Evolutionary conservation across 805 yeast genomes (phyloP).

Genomic region (Yarrowia sp.): DNA sequence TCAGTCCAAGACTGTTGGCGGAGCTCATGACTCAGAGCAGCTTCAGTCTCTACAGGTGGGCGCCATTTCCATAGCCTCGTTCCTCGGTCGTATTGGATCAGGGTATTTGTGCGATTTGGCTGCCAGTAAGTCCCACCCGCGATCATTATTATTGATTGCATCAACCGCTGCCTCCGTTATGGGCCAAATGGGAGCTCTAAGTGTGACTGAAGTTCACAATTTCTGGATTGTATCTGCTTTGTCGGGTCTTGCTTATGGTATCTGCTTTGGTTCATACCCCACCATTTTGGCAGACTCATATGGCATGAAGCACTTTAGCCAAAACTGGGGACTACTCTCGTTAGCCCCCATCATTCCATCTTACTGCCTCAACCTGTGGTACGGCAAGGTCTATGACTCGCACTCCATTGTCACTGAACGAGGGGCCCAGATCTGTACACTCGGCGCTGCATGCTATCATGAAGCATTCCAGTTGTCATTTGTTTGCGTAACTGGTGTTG

Average conservation of each 20-base stretch:
- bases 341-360: slow-evolving; percentile 64
- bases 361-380: slow-evolving; percentile 55
- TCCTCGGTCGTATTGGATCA: slow-evolving; percentile 59
- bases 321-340: slow-evolving; percentile 70
- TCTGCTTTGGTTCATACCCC: slow-evolving; percentile 67
- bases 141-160: slow-evolving; percentile 53
- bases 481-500: background rate
- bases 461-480: slow-evolving; percentile 27
- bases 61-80: slow-evolving; percentile 63
- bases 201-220: slow-evolving; percentile 37
- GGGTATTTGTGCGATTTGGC: slow-evolving; percentile 66
- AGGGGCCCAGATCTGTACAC: slow-evolving; percentile 30
- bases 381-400: slow-evolving; percentile 62
- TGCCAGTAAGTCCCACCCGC: slow-evolving; percentile 44
- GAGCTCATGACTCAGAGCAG: slow-evolving; percentile 32
- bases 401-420: slow-evolving; percentile 33
- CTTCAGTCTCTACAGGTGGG: slow-evolving; percentile 73
- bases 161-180: slow-evolving; percentile 49
- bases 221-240: slow-evolving; percentile 53
- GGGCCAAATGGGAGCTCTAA: slow-evolving; percentile 51
- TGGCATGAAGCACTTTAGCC: slow-evolving; percentile 64
- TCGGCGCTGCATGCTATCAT: slow-evolving; percentile 31
- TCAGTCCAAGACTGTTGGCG: slow-evolving; percentile 36
- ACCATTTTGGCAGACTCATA: slow-evolving; percentile 71
- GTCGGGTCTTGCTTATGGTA: slow-evolving; percentile 70